These are phyloP conservation scores for Scleromitrula shiraiana DNA, from an alignment of 2,329 filamentous ascomycete species.

Conservation along the genomic window DNA sequence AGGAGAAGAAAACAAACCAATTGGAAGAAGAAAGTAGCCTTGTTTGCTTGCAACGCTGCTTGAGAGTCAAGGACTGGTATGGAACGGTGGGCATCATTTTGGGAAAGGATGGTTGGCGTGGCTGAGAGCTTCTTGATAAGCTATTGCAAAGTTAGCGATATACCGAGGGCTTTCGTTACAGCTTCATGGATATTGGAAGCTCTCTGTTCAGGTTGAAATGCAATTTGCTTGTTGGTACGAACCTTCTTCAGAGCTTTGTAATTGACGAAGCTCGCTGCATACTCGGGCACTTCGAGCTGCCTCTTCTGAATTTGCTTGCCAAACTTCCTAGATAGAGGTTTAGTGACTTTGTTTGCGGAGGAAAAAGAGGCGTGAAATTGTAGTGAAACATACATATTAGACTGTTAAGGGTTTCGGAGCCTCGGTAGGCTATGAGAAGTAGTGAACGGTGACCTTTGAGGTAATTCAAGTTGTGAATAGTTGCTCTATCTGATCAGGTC, in stretches of 20 bases:
- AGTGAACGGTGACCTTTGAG: constrained; percentile 6
- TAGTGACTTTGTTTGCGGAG: constrained; percentile 8
- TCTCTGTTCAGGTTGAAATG: no score
- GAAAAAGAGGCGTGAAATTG: not conserved
- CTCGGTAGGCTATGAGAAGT: constrained; percentile 19
- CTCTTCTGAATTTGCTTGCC: constrained; percentile 99
- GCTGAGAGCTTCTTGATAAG: constrained; percentile 97
- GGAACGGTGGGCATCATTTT: constrained; percentile 52
- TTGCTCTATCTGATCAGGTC: constrained; percentile 18
- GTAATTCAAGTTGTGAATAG: constrained; percentile 12
- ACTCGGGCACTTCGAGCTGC: constrained; percentile 97
- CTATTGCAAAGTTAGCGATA: constrained; percentile 41
- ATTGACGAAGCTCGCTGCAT: constrained; percentile 98
- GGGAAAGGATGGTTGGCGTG: constrained; percentile 73
- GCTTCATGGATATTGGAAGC: not conserved
- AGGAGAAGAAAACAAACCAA: constrained; percentile 51
- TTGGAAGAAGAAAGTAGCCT: constrained; percentile 97
- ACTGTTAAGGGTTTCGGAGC: constrained; percentile 23
- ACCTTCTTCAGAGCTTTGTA: constrained; percentile 99
- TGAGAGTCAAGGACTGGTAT: constrained; percentile 62
- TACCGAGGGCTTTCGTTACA: constrained; percentile 13
- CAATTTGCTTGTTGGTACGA: no score
- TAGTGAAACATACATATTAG: constrained; percentile 27
- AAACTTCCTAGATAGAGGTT: constrained; percentile 70
- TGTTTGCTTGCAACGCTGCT: constrained; percentile 87